A percentile compares a stretch with the other conserved stretches of the same genome.
Conservation (phyloP, 352 stramenopile species). For the Globisporangium abappressorium region DNA sequence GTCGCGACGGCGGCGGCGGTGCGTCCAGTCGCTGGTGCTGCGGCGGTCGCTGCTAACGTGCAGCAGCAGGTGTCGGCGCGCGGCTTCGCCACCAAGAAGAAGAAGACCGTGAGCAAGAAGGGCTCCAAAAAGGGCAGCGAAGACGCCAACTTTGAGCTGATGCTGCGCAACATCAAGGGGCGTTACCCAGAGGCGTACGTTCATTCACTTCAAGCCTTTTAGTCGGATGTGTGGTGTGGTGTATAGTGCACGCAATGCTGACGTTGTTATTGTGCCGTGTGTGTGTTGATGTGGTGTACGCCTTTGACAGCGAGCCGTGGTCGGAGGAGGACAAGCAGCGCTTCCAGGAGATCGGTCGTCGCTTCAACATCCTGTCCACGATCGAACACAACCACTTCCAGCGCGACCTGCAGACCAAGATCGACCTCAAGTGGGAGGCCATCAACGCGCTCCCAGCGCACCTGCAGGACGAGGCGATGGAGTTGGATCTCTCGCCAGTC, state of each 20-base stretch:
- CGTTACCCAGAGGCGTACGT: slow-evolving; percentile 73
- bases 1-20: neutral
- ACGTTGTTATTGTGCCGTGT: slow-evolving; percentile 1
- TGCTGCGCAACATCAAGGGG: slow-evolving; percentile 78
- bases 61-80: slow-evolving; percentile 11
- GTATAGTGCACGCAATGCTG: neutral
- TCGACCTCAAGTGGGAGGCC: slow-evolving; percentile 89
- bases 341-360: slow-evolving; percentile 76
- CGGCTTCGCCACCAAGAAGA: slow-evolving; percentile 17
- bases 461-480: slow-evolving; percentile 75
- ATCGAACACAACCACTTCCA: slow-evolving; percentile 88
- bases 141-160: slow-evolving; percentile 82
- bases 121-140: slow-evolving; percentile 20
- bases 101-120: slow-evolving; percentile 18
- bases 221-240: neutral
- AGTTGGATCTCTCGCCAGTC: slow-evolving; percentile 57
- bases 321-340: slow-evolving; percentile 76
- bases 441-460: slow-evolving; percentile 84
- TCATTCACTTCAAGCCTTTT: neutral
- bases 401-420: slow-evolving; percentile 89
- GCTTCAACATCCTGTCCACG: slow-evolving; percentile 76
- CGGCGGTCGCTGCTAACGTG: neutral
- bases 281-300: too few relatives aligned
- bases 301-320: slow-evolving; percentile 55
- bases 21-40: neutral